These are phyloP conservation scores for Fonsecaea erecta DNA, from an alignment of 2,329 filamentous ascomycete genomes.

Conservation along the genomic window DNA sequence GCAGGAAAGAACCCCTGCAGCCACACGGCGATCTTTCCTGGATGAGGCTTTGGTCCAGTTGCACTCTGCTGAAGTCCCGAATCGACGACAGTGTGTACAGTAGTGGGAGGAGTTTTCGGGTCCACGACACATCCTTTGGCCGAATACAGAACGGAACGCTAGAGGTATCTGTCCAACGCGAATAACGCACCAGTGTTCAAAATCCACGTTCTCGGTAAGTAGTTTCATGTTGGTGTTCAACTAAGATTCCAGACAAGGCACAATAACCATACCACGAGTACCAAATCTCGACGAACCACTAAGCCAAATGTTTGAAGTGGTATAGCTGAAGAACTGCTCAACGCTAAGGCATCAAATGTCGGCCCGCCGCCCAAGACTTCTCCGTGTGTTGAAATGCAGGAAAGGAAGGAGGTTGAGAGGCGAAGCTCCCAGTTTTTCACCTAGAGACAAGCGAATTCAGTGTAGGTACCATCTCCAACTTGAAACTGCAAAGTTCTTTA, in stretches of 20 bases:
- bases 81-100: background rate
- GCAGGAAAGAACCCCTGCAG: background rate
- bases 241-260: slow-evolving; percentile 1
- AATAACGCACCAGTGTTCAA: background rate
- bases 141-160: background rate
- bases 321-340: background rate
- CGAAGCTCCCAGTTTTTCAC: background rate
- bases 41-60: background rate
- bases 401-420: background rate
- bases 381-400: background rate
- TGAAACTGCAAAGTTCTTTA: background rate
- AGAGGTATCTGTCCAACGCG: background rate
- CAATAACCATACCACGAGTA: slow-evolving; percentile 6
- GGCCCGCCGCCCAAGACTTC: background rate
- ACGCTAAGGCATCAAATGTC: slow-evolving; percentile 5
- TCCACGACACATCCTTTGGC: background rate
- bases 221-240: background rate
- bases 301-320: background rate
- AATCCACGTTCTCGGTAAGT: background rate
- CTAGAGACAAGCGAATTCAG: background rate
- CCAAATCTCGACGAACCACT: slow-evolving; percentile 8
- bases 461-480: background rate
- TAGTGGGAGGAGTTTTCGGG: background rate
- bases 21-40: background rate
- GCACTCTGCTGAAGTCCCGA: background rate